Conservation (phyloP, 768 basidiomycete species). For the Leccinum pellstonianum region DNA sequence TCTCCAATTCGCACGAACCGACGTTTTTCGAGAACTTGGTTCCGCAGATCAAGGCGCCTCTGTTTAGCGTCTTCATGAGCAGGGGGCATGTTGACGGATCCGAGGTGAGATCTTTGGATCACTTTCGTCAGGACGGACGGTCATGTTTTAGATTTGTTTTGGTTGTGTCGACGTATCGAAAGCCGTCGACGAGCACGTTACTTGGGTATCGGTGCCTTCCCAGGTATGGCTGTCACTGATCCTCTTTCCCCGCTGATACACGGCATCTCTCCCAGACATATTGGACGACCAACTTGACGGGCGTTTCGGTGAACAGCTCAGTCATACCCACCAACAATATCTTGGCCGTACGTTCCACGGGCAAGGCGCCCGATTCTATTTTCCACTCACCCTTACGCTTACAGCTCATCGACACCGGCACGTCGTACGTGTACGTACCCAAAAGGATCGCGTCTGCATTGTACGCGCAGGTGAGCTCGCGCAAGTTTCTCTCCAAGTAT, state of each 20-base stretch:
- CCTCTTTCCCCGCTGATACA: background rate
- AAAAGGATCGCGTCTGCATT: slow-evolving; percentile 40
- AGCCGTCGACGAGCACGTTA: slow-evolving; percentile 21
- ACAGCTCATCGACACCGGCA: slow-evolving; percentile 69
- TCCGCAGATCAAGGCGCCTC: slow-evolving; percentile 38
- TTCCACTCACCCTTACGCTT: background rate
- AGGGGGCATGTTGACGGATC: slow-evolving; percentile 42
- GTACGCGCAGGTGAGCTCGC: slow-evolving; percentile 41
- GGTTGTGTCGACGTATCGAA: slow-evolving; percentile 39
- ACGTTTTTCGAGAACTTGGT: slow-evolving; percentile 71
- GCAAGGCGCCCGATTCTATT: background rate
- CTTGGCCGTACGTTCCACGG: slow-evolving; percentile 15
- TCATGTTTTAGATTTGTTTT: background rate
- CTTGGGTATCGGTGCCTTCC: slow-evolving; percentile 39
- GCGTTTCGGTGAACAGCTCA: slow-evolving; percentile 37
- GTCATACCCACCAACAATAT: background rate
- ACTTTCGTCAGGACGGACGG: too few relatives aligned
- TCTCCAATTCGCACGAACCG: slow-evolving; percentile 43
- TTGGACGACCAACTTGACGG: slow-evolving; percentile 55
- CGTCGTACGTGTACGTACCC: slow-evolving; percentile 62
- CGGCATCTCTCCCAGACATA: slow-evolving; percentile 44
- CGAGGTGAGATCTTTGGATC: slow-evolving; percentile 36
- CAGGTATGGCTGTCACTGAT: slow-evolving; percentile 26
- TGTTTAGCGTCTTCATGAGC: slow-evolving; percentile 63
- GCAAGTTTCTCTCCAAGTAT: background rate